A percentile compares a stretch with the other conserved stretches of the same genome.
phyloP scores from a whole-genome alignment of 73 alveolate species.

The Paramecium sexaurelia region DNA sequence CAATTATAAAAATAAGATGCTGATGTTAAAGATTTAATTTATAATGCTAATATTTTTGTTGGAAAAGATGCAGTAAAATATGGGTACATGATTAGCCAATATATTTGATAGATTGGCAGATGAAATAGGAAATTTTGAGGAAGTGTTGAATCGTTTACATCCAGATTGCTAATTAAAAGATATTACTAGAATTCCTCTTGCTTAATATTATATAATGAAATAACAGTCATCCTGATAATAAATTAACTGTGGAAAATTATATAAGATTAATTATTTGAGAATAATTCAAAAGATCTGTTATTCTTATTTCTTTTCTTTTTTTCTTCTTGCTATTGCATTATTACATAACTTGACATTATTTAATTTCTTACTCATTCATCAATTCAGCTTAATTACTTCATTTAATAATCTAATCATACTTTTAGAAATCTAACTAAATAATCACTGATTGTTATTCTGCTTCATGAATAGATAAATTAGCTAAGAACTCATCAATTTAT shows the following conservation, averaged over 20 bases:
- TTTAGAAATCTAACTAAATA: not conserved
- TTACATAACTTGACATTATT: not conserved
- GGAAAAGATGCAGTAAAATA: constrained; percentile 9
- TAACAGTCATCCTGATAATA: not conserved
- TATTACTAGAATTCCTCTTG: constrained; percentile 17
- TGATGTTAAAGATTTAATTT: constrained; percentile 20
- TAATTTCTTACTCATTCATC: not conserved
- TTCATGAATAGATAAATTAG: not conserved
- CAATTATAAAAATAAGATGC: not conserved
- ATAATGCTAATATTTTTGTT: not conserved
- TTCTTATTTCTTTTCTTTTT: not conserved
- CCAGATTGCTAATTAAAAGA: constrained; percentile 25
- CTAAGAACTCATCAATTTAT: not conserved
- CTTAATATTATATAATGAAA: not conserved
- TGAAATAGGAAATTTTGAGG: constrained; percentile 13
- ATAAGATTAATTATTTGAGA: not conserved
- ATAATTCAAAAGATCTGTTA: not conserved
- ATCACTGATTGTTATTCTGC: not conserved
- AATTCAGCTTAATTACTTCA: not conserved
- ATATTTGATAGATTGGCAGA: constrained; percentile 31
- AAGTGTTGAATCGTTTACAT: not conserved
- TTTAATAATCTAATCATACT: not conserved
- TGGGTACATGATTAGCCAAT: not conserved
- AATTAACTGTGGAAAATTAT: not conserved
- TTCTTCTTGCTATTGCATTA: not conserved